These are phyloP conservation scores for Pseudocercospora pini-densiflorae DNA, from an alignment of 2,329 filamentous ascomycete genomes.

Conservation along the genomic window DNA sequence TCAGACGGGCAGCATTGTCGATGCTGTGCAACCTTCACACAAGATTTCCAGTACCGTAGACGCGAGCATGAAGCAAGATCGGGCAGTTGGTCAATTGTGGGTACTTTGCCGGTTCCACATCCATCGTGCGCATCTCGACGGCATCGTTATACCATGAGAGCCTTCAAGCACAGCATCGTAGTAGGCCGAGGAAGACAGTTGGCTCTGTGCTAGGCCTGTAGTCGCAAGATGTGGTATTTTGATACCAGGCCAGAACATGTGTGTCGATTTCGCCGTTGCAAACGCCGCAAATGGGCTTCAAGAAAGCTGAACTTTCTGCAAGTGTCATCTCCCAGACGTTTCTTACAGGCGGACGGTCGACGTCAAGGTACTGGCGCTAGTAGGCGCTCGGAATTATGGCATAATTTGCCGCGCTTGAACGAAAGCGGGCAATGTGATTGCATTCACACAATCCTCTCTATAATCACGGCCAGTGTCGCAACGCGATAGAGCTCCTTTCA, in stretches of 20 bases:
- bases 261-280: not conserved
- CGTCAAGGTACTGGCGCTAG: not conserved
- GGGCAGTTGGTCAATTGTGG: slow-evolving; percentile 9
- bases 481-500: not conserved
- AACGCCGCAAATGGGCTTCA: not conserved
- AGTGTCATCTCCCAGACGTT: slow-evolving; percentile 1
- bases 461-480: not conserved
- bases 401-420: not conserved
- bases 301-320: not conserved
- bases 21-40: slow-evolving; percentile 4
- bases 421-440: not conserved
- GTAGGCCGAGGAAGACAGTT: not conserved
- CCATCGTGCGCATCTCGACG: not conserved
- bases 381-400: not conserved
- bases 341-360: not conserved
- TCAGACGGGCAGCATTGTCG: not conserved
- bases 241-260: not conserved
- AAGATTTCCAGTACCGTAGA: not conserved
- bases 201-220: too few relatives aligned
- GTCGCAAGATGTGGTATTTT: too few relatives aligned
- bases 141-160: not conserved
- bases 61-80: not conserved
- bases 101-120: not conserved
- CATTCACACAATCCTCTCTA: too few relatives aligned
- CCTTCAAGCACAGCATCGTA: not conserved